Base-by-base conservation (phyloP, 306 rosid species). In the Vigna reflexopilosa region DNA sequence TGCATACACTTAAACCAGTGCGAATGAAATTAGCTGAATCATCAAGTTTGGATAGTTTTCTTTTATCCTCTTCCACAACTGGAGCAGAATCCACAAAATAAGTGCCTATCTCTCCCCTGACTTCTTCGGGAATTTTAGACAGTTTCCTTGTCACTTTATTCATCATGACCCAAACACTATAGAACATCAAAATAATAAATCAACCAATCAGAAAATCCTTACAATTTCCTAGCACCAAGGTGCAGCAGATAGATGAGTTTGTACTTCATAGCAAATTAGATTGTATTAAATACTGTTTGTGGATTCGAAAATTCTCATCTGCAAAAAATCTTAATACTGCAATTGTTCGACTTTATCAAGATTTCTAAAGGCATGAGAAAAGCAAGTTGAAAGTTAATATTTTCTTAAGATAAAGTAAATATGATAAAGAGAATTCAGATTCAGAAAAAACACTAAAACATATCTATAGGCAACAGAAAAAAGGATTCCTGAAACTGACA, bases 111-210 rank as follows among this genome's bases (percentile, higher is more conserved):
- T 95, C 99, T 45, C 81, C 87, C 57, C 91, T 84, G 80, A 93
- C 99, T 85, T 93, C 99, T 36, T 83, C 90, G 0, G 99, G 99
- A 58, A 95, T 91, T 80, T 95, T 95, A 19, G 99, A 93, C 49
- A 95, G 80, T 84, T 77, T 93, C 86, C 99, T 88, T 11, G 99
- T 93, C 85, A 83, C 57, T 83, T 93, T 95, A 88, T 95, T 93
- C 99, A 95, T 95, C 98, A 91, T 93, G 85, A 95, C 99, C 90
- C 96, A 91, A 71, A 95, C 90, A 91, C 99, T 95, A 90, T 67
- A 76, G 40, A 63, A 48, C 80, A 85, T 20, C 77, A 77, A 70
- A 40, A 40, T 8, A 1, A 40, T 7, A 69, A 76, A 82, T 62
- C 80, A 77, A 45, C 16, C 47, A 2, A 49, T 66, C 44, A 82